Percentiles rank a stretch among this genome's conserved stretches.
Evolutionary conservation across 306 rosid species (phyloP).

Genomic region (Geum urbanum): DNA sequence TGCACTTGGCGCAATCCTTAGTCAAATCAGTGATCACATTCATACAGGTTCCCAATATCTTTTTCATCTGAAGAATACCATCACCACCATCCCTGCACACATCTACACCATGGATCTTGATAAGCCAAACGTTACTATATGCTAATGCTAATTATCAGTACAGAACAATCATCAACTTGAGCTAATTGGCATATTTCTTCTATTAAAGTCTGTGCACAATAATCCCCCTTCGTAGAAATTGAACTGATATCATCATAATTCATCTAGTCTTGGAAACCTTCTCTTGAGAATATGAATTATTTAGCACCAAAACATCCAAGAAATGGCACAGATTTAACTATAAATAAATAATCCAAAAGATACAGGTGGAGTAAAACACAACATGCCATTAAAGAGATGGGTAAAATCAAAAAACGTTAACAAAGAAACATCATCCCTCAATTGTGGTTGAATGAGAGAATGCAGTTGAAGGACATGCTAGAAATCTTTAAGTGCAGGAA

Average conservation of each 20-base stretch:
- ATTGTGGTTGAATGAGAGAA: background rate
- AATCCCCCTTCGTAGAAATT: background rate
- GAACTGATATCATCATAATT: background rate
- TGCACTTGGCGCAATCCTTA: conserved; percentile 61
- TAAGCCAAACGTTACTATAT: conserved; percentile 12
- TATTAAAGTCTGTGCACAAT: background rate
- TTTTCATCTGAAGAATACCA: conserved; percentile 34
- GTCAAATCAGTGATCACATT: conserved; percentile 50
- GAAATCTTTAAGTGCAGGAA: background rate
- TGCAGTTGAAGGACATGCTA: background rate
- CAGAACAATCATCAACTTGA: background rate
- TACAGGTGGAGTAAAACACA: background rate
- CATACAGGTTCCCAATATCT: conserved; percentile 62
- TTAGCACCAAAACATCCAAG: background rate
- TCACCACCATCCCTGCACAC: conserved; percentile 46
- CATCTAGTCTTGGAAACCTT: background rate
- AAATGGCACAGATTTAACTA: background rate
- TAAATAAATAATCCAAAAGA: background rate
- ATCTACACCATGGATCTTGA: conserved; percentile 46
- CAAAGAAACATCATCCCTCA: background rate
- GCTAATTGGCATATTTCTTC: background rate
- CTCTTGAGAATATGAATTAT: background rate
- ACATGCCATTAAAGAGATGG: background rate
- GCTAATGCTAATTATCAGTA: background rate
- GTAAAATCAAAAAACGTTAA: background rate